Conservation (phyloP, 2,329 filamentous ascomycete genomes). For the Ophiostoma pallidulum region DNA sequence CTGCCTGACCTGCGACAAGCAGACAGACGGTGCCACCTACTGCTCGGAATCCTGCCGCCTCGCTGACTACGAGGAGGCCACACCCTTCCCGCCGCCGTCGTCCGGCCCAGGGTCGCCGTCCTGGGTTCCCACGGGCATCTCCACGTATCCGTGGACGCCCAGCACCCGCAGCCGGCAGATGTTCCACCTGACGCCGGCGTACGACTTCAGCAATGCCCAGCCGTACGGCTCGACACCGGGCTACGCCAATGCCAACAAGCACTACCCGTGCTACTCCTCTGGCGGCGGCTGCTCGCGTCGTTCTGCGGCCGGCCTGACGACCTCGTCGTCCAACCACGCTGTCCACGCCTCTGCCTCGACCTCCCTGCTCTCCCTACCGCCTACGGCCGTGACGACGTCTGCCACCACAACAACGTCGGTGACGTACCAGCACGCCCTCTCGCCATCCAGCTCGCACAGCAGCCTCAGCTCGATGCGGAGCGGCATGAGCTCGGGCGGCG, state of each 20-base stretch:
- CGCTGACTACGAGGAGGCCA: conserved; percentile 73
- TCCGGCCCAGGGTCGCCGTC: conserved; percentile 50
- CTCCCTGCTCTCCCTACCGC: conserved; percentile 5
- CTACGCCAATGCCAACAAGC: not conserved
- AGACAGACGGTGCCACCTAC: conserved; percentile 73
- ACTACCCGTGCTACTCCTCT: conserved; percentile 29
- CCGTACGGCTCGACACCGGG: conserved; percentile 42
- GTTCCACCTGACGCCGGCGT: conserved; percentile 64
- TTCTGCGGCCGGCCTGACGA: conserved; percentile 21
- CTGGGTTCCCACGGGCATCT: conserved; percentile 29
- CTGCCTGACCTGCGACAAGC: conserved; percentile 88
- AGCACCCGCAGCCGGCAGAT: conserved; percentile 27
- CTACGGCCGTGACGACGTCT: conserved; percentile 9
- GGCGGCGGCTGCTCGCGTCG: conserved; percentile 13
- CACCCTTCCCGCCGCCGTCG: conserved; percentile 43
- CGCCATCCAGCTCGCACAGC: conserved; percentile 70
- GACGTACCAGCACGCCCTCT: conserved; percentile 39
- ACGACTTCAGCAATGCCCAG: conserved; percentile 61
- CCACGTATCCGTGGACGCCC: conserved; percentile 41
- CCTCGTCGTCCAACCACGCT: conserved; percentile 1
- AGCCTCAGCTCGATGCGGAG: conserved; percentile 74
- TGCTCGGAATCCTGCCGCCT: conserved; percentile 88
- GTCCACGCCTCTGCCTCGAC: conserved; percentile 18
- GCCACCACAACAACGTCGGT: conserved; percentile 12
- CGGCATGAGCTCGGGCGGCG: conserved; percentile 15